A percentile compares a stretch with the other conserved stretches of the same genome.
phyloP scores from a whole-genome alignment of 768 basidiomycete species.

The Scleroderma citrinum region DNA sequence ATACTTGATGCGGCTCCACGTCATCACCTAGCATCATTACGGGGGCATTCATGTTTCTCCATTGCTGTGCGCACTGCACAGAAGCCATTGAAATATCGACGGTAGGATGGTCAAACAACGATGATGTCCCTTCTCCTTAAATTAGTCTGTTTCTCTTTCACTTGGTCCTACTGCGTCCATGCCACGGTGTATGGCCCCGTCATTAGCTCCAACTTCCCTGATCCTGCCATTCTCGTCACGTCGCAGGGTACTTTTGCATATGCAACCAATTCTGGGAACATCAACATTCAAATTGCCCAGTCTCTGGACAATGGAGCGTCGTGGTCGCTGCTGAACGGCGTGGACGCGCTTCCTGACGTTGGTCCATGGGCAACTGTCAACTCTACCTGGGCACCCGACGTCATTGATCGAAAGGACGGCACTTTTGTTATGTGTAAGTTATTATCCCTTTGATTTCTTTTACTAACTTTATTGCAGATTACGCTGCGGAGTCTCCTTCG shows the following conservation, averaged over 20 bases:
- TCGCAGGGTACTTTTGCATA: constrained; percentile 12
- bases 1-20: too few relatives aligned
- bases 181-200: constrained; percentile 13
- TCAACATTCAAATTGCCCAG: constrained; percentile 18
- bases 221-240: constrained; percentile 14
- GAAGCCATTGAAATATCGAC: background rate
- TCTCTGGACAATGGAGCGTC: constrained; percentile 15
- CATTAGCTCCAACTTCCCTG: constrained; percentile 18
- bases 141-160: background rate
- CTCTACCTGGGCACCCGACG: constrained; percentile 18
- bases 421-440: constrained; percentile 16
- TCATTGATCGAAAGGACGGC: constrained; percentile 10
- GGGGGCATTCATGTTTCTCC: too few relatives aligned
- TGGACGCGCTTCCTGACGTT: constrained; percentile 18
- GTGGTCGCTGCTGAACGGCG: constrained; percentile 10
- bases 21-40: too few relatives aligned
- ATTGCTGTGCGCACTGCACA: background rate
- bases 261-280: constrained; percentile 14
- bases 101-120: background rate
- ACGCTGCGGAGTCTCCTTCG: constrained; percentile 8
- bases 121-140: background rate
- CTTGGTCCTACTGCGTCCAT: background rate
- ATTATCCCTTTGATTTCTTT: background rate
- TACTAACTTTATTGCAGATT: constrained; percentile 3
- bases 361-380: constrained; percentile 18